Conservation (phyloP, 2,329 filamentous ascomycete genomes). For the Lecanicillium sp. region DNA sequence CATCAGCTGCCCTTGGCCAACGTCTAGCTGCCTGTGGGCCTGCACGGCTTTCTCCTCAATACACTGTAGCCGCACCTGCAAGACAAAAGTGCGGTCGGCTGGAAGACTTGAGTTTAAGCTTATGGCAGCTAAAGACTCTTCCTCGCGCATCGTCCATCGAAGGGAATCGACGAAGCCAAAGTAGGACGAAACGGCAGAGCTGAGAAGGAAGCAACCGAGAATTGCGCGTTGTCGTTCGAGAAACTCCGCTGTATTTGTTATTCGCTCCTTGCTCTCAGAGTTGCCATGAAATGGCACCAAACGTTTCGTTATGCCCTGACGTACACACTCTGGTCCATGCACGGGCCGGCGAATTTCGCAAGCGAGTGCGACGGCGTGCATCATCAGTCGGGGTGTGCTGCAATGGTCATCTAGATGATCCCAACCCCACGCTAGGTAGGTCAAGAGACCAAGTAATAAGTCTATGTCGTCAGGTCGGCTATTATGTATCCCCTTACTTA, state of each 20-base stretch:
- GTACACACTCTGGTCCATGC: neutral
- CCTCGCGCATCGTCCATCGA: neutral
- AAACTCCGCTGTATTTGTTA: neutral
- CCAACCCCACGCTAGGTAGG: neutral
- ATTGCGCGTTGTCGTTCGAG: neutral
- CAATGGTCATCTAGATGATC: neutral
- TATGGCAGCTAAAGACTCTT: slow-evolving; percentile 2
- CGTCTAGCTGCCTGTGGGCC: neutral
- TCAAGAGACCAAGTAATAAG: neutral
- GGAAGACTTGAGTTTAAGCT: neutral
- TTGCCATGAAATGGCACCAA: neutral
- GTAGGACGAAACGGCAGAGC: neutral
- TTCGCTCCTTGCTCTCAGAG: neutral
- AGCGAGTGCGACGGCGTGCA: neutral
- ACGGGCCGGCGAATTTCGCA: neutral
- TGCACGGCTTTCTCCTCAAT: neutral
- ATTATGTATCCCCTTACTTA: neutral
- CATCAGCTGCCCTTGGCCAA: neutral
- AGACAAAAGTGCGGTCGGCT: neutral
- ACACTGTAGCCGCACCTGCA: neutral
- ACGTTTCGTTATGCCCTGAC: neutral
- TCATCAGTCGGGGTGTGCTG: slow-evolving; percentile 1
- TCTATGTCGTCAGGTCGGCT: neutral
- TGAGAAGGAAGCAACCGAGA: neutral
- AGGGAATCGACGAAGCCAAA: neutral